These are phyloP conservation scores for Aspergillus hiratsukae DNA, from an alignment of 2,329 filamentous ascomycete species.

Conservation along the genomic window DNA sequence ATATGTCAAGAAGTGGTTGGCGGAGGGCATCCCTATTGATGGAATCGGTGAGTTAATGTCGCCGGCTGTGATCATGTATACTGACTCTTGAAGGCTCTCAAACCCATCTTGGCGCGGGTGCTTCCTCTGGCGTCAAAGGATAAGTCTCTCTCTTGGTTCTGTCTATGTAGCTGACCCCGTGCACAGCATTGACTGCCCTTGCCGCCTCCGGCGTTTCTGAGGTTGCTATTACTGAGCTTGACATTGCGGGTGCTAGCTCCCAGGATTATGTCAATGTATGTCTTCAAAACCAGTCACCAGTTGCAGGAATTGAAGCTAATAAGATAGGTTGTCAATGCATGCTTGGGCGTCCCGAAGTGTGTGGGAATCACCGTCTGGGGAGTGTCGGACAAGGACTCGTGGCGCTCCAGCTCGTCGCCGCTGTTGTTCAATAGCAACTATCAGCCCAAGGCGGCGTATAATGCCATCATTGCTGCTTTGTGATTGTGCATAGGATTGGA, in stretches of 20 bases:
- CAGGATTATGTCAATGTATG: constrained; percentile 54
- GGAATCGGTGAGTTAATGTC: constrained; percentile 47
- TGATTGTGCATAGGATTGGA: too few relatives aligned
- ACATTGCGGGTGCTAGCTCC: constrained; percentile 56
- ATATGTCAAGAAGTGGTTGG: constrained; percentile 61
- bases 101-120: constrained; percentile 44
- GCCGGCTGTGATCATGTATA: not conserved
- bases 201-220: constrained; percentile 50
- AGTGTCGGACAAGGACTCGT: constrained; percentile 41
- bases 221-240: constrained; percentile 63
- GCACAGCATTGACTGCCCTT: constrained; percentile 50
- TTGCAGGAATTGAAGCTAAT: constrained; percentile 14
- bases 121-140: not conserved
- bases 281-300: constrained; percentile 10
- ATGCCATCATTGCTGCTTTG: constrained; percentile 14
- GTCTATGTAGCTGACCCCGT: constrained; percentile 5
- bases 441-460: constrained; percentile 41
- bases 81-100: constrained; percentile 45
- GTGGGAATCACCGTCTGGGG: constrained; percentile 64
- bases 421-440: constrained; percentile 41
- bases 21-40: constrained; percentile 60
- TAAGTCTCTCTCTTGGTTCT: not conserved
- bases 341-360: constrained; percentile 55
- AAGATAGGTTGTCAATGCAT: constrained; percentile 47
- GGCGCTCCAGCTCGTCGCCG: constrained; percentile 35